These are phyloP conservation scores for Pseudomassariella vexata DNA, from an alignment of 2,329 filamentous ascomycete genomes.

Conservation along the genomic window DNA sequence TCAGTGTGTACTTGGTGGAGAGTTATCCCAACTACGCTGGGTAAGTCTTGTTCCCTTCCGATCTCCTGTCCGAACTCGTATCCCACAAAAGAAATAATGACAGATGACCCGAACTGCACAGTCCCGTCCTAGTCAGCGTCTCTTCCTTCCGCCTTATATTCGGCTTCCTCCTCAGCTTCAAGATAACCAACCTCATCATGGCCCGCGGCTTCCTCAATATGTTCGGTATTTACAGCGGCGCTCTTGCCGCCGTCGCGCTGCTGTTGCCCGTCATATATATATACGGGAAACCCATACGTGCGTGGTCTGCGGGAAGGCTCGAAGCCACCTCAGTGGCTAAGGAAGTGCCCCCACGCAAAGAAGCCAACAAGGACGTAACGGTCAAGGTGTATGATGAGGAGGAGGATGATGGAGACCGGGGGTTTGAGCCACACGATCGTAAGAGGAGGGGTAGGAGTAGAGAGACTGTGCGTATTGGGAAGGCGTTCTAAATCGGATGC, in stretches of 20 bases:
- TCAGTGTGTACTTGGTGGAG: slow-evolving; percentile 26
- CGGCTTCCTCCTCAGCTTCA: slow-evolving; percentile 12
- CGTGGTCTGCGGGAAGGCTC: not conserved
- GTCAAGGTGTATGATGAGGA: no score
- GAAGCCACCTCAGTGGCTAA: no score
- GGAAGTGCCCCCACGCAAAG: no score
- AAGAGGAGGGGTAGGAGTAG: no score
- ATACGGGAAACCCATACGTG: slow-evolving; percentile 9
- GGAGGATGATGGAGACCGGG: no score
- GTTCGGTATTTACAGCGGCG: slow-evolving; percentile 11
- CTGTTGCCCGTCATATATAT: slow-evolving; percentile 12
- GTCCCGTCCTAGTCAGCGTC: slow-evolving; percentile 15
- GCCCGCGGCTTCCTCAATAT: slow-evolving; percentile 9
- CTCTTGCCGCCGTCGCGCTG: slow-evolving; percentile 8
- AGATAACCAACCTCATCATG: slow-evolving; percentile 14
- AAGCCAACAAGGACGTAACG: no score
- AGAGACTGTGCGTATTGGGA: no score
- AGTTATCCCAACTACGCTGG: slow-evolving; percentile 24
- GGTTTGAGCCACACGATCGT: no score
- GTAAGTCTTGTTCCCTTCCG: not conserved
- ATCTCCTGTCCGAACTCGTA: not conserved
- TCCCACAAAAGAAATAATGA: not conserved
- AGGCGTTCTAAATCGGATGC: no score
- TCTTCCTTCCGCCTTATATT: slow-evolving; percentile 15
- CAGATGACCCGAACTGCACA: slow-evolving; percentile 3